phyloP scores from a whole-genome alignment of 345 rosid species.

The Eucalyptus sp. region DNA sequence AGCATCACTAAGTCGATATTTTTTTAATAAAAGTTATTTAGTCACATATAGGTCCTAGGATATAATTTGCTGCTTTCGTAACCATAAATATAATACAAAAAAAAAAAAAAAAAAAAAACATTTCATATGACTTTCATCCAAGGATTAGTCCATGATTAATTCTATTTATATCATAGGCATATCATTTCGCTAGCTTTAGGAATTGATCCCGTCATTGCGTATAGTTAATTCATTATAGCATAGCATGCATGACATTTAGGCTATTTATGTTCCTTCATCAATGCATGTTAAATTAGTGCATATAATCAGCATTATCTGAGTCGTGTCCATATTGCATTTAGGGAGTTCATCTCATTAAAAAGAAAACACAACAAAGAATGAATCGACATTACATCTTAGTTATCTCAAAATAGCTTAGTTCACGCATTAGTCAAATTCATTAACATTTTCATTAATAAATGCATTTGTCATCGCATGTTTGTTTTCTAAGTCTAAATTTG shows the following conservation, averaged over 20 bases:
- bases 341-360: neutral
- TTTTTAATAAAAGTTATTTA: neutral
- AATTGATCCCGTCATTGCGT: neutral
- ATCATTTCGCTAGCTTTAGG: neutral
- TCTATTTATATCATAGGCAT: neutral
- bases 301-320: neutral
- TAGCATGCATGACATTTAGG: neutral
- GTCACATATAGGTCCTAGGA: neutral
- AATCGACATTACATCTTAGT: neutral
- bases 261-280: neutral
- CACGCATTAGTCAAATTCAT: neutral
- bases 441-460: neutral
- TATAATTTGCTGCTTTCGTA: neutral
- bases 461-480: neutral
- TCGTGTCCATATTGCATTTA: neutral
- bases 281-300: neutral
- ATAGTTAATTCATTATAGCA: neutral
- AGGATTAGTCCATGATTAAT: neutral
- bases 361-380: neutral
- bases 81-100: neutral
- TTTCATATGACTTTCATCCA: neutral
- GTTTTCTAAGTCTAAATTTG: neutral
- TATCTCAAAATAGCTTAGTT: neutral
- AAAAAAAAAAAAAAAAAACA: neutral
- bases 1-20: neutral